phyloP scores from a whole-genome alignment of 805 yeast genomes.

The Candida pseudofarinosa region DNA sequence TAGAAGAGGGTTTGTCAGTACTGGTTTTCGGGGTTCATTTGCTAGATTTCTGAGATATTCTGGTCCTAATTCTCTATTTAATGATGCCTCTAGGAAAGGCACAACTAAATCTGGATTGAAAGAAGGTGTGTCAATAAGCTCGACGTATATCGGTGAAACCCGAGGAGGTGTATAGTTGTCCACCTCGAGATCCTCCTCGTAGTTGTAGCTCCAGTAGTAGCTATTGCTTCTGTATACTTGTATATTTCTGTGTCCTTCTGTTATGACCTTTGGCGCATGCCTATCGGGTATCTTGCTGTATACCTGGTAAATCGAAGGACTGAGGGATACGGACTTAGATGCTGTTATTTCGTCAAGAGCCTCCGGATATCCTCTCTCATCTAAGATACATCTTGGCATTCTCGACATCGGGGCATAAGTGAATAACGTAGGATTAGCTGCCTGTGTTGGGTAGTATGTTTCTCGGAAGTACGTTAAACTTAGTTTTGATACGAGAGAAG shows the following conservation, averaged over 20 bases:
- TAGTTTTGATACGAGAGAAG: conserved; percentile 50
- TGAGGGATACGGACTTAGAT: conserved; percentile 14
- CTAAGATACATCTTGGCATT: conserved; percentile 18
- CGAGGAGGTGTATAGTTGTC: conserved; percentile 38
- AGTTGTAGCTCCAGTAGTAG: conserved; percentile 16
- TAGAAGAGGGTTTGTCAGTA: conserved; percentile 60
- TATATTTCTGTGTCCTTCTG: conserved; percentile 3
- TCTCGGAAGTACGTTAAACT: conserved; percentile 51
- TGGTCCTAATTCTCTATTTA: conserved; percentile 57
- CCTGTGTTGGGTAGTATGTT: conserved; percentile 71
- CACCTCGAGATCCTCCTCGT: conserved; percentile 4
- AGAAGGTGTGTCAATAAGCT: conserved; percentile 72
- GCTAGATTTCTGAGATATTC: conserved; percentile 60
- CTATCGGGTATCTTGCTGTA: conserved; percentile 7
- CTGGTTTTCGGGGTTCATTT: conserved; percentile 57
- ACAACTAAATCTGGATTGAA: conserved; percentile 63
- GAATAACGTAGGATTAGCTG: conserved; percentile 54
- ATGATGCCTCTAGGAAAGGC: conserved; percentile 71
- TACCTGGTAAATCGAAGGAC: conserved; percentile 28
- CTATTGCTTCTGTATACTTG: conserved; percentile 14
- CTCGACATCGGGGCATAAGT: conserved; percentile 43
- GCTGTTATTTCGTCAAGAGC: conserved; percentile 11
- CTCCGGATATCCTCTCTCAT: conserved; percentile 13
- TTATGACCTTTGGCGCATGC: conserved; percentile 1
- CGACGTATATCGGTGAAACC: conserved; percentile 58